Evolutionary conservation across 805 yeast genomes (phyloP), one percentile per base, ranked within the genome.

Genomic region (Millerozyma acaciae): DNA sequence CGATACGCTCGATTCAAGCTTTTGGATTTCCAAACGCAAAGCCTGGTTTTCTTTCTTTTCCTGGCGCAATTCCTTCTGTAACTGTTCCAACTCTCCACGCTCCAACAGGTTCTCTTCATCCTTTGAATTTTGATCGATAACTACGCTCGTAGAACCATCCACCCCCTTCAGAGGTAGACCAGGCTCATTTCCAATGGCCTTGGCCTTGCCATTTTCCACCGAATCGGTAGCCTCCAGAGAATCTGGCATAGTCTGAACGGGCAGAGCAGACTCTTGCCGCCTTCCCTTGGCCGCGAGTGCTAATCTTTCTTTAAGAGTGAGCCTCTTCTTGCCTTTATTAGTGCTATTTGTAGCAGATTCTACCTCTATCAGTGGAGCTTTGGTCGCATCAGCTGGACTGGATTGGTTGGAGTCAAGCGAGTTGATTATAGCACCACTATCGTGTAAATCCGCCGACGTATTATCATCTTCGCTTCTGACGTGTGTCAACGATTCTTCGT

Each of bases 271-370:
- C 7, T 28, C 30, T 17, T 19, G 42, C 35, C 30, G 47, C 28
- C 57, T 62, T 9, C 65, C 65, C 37, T 74, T 69, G 5, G 95
- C 87, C 1, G 96, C 96, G 40, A 78, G 57, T 2, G 93, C 94
- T 33, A 89, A 66, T 40, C 97, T 68, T 48, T 89, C 96, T 48
- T 86, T 94, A 44, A 90, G 65, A 0, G 95, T 79, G 13, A 85
- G 60, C 41, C 89, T 68, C 53, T 81, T 82, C 43, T 67, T 70
- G 19, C 68, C 14, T 19, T 28, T 28, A 7, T 6, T 23, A 12
- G 13, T 12, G 13, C 12, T 23, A 7, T 23, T 23, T n/a, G n/a
- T n/a, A n/a, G n/a, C n/a, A n/a, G n/a, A n/a, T n/a, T n/a, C n/a
- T n/a, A n/a, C n/a, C n/a, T n/a, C n/a, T n/a, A n/a, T n/a, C n/a